Base-by-base conservation (phyloP, 768 basidiomycete genomes). In the Astraeus odoratus region DNA sequence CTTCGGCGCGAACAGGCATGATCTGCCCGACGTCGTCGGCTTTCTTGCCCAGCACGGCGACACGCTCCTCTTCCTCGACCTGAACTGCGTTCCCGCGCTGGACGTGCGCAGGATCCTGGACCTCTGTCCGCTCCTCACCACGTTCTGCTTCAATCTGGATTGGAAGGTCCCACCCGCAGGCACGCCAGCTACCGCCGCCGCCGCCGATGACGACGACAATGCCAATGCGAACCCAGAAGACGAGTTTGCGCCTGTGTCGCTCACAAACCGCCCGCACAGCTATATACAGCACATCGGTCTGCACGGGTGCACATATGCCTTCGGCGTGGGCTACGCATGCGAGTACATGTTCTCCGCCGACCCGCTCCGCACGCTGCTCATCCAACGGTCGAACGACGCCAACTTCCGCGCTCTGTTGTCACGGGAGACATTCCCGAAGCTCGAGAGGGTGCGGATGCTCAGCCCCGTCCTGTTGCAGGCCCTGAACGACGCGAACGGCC, bases 121-220 rank as follows among this genome's bases (percentile, higher is more conserved):
- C 10, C 60, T 77, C 6, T 87, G 85, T 51, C 84, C 83, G 0
- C 58, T 67, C 39, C 74, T 89, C 24, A 66, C 60, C 16, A 75
- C 78, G 0, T 78, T 89, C 57, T 71, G 74, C 19, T 87, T 89
- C 67, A 88, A 86, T 57, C 77, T 73, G 22, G 86, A 89, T 57
- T 87, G 86, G 85, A 73, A 75, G 10, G 61, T 82, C 13, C n/a
- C 48, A 0, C 58, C 60, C 10, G 41, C 12, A 12, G 36, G 22
- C 13, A n/a, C 13, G 19, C 19, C 19, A 5, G 6, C 42, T 35
- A 53, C 24, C 48, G 51, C 33, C 47, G 49, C 7, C 46, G 48
- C 1, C 51, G 45, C 34, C 34, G 15, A 27, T 9, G 39, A 19
- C 22, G 44, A 46, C 34, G 50, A 39, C 39, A 3, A 48, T 48